These are phyloP conservation scores for Dothiorella sarmentorum DNA, from an alignment of 2,329 filamentous ascomycete species.

Conservation along the genomic window DNA sequence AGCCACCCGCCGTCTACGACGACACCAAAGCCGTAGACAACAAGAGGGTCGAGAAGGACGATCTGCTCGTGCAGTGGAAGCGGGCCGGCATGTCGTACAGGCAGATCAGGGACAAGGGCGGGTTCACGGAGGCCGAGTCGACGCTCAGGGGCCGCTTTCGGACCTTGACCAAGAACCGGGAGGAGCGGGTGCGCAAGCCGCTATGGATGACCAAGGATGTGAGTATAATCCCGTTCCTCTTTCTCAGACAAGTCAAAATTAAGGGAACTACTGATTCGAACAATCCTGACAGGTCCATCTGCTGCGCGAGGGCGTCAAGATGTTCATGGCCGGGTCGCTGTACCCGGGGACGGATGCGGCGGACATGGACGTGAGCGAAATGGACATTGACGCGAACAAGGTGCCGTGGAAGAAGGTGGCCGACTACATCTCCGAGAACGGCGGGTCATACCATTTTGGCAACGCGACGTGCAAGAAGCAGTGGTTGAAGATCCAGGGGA, in stretches of 20 bases:
- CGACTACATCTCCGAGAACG: constrained; percentile 50
- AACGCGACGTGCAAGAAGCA: constrained; percentile 62
- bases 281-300: neutral
- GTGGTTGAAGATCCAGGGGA: constrained; percentile 45
- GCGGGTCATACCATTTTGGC: constrained; percentile 58
- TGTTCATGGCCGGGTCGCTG: neutral
- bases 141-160: constrained; percentile 68
- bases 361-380: neutral
- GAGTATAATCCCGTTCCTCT: constrained; percentile 36
- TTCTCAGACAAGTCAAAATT: neutral
- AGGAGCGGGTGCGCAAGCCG: constrained; percentile 62
- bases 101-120: constrained; percentile 56
- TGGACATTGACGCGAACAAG: constrained; percentile 31
- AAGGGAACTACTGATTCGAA: neutral
- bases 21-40: neutral
- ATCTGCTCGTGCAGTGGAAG: constrained; percentile 52
- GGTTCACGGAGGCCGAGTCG: constrained; percentile 64
- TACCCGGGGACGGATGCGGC: neutral
- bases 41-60: constrained; percentile 23
- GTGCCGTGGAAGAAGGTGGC: constrained; percentile 59
- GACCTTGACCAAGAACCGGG: constrained; percentile 61
- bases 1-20: neutral
- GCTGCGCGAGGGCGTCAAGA: constrained; percentile 7
- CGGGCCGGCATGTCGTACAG: constrained; percentile 60
- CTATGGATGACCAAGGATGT: constrained; percentile 63